A percentile compares a stretch with the other conserved stretches of the same genome.
Evolutionary conservation across 176 grass and related monocot species (phyloP).

Genomic region (Bolboschoenus planiculmis): DNA sequence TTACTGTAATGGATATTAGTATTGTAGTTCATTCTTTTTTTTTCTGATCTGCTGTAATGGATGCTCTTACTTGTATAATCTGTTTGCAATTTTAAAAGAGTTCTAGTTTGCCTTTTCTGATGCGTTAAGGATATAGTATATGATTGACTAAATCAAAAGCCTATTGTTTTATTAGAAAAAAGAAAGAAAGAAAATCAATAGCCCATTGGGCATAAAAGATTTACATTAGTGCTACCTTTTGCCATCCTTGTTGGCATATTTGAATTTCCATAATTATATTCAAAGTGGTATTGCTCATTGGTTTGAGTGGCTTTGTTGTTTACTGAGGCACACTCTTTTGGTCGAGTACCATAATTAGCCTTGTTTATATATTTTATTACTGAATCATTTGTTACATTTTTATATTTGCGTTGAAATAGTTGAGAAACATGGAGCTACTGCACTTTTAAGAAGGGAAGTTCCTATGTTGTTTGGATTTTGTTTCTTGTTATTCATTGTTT

Average conservation of each 20-base stretch:
- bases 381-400: background rate
- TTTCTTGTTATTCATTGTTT: background rate
- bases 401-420: background rate
- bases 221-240: background rate
- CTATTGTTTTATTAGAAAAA: background rate
- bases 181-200: too few relatives aligned
- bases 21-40: slow-evolving; percentile 18
- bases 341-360: background rate
- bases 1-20: slow-evolving; percentile 14
- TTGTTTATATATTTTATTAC: background rate
- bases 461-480: background rate
- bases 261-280: background rate
- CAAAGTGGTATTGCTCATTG: background rate
- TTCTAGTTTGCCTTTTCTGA: background rate
- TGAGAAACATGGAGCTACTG: background rate
- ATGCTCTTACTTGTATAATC: slow-evolving; percentile 9
- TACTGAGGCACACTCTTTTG: background rate
- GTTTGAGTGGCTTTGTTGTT: background rate
- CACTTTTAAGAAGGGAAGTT: background rate
- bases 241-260: background rate
- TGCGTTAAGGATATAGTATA: background rate
- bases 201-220: background rate
- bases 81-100: background rate
- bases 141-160: background rate
- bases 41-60: slow-evolving; percentile 16